Evolutionary conservation across 106 monocot species (phyloP).

Genomic region (Phalaenopsis aphrodite): DNA sequence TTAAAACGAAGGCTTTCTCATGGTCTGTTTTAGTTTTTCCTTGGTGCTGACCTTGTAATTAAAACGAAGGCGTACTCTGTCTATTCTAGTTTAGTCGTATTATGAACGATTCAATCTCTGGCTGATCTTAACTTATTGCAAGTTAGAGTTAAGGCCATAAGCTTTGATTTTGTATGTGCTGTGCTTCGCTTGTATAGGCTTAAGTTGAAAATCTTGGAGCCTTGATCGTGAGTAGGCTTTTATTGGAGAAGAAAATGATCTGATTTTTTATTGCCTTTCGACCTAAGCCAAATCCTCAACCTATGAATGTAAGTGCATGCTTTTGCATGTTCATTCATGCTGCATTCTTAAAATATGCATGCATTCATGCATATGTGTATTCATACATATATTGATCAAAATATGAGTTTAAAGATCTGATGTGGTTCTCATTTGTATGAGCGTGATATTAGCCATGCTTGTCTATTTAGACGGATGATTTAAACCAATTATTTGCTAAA

Average conservation of each 20-base stretch:
- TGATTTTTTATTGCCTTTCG: background rate
- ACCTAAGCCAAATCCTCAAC: background rate
- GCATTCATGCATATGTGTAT: background rate
- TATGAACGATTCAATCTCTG: background rate
- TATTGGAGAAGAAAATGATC: background rate
- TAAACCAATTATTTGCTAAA: background rate
- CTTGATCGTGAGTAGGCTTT: background rate
- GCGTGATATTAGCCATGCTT: background rate
- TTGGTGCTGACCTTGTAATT: background rate
- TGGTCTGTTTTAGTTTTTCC: background rate
- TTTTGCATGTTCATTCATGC: background rate
- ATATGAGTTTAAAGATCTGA: background rate
- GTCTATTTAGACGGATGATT: background rate
- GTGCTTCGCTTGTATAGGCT: background rate
- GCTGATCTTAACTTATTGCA: background rate
- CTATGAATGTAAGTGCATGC: background rate
- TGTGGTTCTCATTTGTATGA: background rate
- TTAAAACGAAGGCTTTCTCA: background rate
- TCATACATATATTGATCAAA: background rate
- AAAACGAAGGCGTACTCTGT: no score
- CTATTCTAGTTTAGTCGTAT: no score
- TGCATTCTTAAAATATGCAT: no score
- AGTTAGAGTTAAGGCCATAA: background rate
- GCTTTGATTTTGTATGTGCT: background rate
- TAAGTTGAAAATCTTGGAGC: background rate